Conservation (phyloP, 306 rosid species). For the Quercus engelmannii region DNA sequence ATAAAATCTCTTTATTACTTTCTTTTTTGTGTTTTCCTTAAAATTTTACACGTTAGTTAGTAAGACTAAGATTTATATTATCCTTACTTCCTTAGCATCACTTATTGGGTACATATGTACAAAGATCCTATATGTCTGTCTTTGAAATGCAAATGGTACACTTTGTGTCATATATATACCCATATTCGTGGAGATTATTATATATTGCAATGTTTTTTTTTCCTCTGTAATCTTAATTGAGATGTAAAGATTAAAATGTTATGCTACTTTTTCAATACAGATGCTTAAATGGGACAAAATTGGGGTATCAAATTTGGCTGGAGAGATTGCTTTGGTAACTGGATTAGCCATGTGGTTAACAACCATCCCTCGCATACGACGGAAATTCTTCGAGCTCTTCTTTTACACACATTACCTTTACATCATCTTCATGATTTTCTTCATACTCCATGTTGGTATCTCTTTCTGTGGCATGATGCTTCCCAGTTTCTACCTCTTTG, state of each 20-base stretch:
- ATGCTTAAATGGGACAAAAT: slow-evolving; percentile 52
- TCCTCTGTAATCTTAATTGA: neutral
- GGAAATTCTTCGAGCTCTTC: slow-evolving; percentile 69
- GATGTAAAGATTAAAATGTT: neutral
- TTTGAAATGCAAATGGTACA: no score
- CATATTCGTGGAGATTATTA: neutral
- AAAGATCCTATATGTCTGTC: no score
- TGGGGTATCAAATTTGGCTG: slow-evolving; percentile 57
- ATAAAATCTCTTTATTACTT: no score
- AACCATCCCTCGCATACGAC: slow-evolving; percentile 53
- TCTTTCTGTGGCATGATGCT: slow-evolving; percentile 45
- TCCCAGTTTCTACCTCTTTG: slow-evolving; percentile 78
- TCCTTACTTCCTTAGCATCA: no score
- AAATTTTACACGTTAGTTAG: no score
- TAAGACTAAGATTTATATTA: no score
- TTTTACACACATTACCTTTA: slow-evolving; percentile 72
- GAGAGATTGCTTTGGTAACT: slow-evolving; percentile 55
- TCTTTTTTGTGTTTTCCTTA: no score
- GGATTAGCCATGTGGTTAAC: slow-evolving; percentile 65
- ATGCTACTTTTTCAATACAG: slow-evolving; percentile 29
- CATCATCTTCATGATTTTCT: slow-evolving; percentile 62
- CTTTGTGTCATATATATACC: neutral
- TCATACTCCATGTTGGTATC: slow-evolving; percentile 65
- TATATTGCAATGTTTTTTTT: neutral
- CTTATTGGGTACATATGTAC: no score